Conservation (phyloP, 495 filamentous ascomycete genomes). For the Penicillium arizonense region DNA sequence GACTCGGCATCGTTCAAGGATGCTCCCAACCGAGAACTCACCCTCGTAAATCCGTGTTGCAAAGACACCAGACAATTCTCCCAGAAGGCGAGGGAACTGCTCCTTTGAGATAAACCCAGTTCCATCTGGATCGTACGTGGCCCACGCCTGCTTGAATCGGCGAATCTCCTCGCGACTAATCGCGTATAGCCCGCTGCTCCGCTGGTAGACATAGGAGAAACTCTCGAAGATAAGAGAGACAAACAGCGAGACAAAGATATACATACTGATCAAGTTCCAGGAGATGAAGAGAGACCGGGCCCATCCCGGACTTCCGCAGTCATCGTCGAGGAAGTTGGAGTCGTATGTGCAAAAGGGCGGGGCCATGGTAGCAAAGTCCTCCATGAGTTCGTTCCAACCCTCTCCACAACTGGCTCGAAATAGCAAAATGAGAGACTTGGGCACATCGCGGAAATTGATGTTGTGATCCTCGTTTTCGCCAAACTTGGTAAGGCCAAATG, state of each 20-base stretch:
- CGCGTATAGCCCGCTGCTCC: conserved; percentile 73
- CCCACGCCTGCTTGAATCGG: conserved; percentile 98
- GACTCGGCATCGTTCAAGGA: conserved; percentile 77
- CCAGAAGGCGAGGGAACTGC: conserved; percentile 82
- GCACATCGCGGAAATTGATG: conserved; percentile 90
- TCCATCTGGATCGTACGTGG: conserved; percentile 86
- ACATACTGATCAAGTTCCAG: conserved; percentile 99
- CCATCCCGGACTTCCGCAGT: conserved; percentile 89
- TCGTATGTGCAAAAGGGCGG: conserved; percentile 73
- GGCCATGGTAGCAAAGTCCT: conserved; percentile 81
- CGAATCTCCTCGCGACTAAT: conserved; percentile 90
- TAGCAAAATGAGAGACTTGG: conserved; percentile 88
- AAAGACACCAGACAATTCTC: conserved; percentile 90
- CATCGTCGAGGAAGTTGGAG: conserved; percentile 71
- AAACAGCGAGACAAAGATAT: conserved; percentile 98
- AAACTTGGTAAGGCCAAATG: conserved; percentile 93
- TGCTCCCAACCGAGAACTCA: conserved; percentile 77
- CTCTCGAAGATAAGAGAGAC: conserved; percentile 99
- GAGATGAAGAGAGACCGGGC: conserved; percentile 84
- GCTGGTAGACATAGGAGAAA: conserved; percentile 98
- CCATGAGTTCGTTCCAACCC: conserved; percentile 96
- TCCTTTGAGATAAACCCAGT: conserved; percentile 92
- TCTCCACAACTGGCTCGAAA: conserved; percentile 92
- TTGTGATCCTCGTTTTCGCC: conserved; percentile 70
- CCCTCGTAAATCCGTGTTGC: conserved; percentile 96